Percentiles rank a stretch among this genome's conserved stretches.
phyloP scores from a whole-genome alignment of 805 yeast genomes.

The Kluyveromyces wickerhamii region DNA sequence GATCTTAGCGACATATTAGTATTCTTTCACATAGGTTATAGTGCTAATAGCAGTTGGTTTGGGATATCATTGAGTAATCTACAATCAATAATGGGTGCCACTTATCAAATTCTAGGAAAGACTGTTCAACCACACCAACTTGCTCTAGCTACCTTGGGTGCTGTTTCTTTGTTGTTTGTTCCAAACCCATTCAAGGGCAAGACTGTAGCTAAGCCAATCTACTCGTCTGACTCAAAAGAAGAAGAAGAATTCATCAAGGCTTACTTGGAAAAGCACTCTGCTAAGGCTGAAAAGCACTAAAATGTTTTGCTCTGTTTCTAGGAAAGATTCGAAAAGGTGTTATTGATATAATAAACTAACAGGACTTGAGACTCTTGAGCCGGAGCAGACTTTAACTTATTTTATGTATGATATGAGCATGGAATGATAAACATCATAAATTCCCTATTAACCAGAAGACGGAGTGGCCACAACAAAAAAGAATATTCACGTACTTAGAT shows the following conservation, averaged over 20 bases:
- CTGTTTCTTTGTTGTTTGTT: slow-evolving; percentile 51
- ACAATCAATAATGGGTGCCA: slow-evolving; percentile 56
- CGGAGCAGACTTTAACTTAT: no score
- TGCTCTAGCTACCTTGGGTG: slow-evolving; percentile 37
- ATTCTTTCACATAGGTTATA: no score
- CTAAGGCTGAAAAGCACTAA: slow-evolving; percentile 24
- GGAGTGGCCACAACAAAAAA: neutral
- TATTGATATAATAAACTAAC: no score
- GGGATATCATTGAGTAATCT: no score
- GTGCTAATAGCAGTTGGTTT: no score
- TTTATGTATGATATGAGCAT: slow-evolving; percentile 1
- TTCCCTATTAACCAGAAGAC: neutral
- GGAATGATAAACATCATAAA: neutral
- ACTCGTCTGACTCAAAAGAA: slow-evolving; percentile 74
- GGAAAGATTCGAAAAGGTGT: no score
- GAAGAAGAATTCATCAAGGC: slow-evolving; percentile 82
- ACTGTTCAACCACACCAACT: slow-evolving; percentile 66
- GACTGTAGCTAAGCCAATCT: slow-evolving; percentile 54
- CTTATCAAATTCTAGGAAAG: slow-evolving; percentile 73
- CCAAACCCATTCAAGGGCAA: slow-evolving; percentile 63
- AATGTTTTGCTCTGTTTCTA: slow-evolving; percentile 1
- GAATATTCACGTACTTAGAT: neutral
- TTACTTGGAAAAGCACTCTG: slow-evolving; percentile 43
- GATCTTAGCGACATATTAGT: no score
- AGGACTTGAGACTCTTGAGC: no score